Evolutionary conservation across 2,329 filamentous ascomycete species (phyloP).

Genomic region (Lachnellula arida): DNA sequence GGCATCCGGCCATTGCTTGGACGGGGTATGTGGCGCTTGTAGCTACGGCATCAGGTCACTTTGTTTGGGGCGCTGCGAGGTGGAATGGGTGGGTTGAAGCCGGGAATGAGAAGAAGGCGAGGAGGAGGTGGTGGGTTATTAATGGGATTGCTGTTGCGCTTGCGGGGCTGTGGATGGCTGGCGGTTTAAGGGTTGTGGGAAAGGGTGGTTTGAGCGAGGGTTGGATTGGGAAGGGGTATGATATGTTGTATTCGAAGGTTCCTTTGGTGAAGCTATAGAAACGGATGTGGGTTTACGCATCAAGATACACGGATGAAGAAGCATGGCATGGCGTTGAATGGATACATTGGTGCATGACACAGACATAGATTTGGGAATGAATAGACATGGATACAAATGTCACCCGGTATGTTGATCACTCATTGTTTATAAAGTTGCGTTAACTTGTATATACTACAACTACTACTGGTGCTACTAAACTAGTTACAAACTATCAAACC

Average conservation of each 20-base stretch:
- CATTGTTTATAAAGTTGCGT: no score
- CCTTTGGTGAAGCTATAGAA: constrained; percentile 50
- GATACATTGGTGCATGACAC: neutral
- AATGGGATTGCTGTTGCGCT: constrained; percentile 58
- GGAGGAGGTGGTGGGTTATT: constrained; percentile 65
- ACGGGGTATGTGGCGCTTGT: constrained; percentile 66
- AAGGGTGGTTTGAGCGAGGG: constrained; percentile 64
- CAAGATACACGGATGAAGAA: neutral
- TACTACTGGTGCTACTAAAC: no score
- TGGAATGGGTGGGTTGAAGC: constrained; percentile 66
- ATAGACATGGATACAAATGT: no score
- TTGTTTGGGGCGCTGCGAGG: constrained; percentile 79
- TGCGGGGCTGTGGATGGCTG: constrained; percentile 71
- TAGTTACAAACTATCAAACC: no score
- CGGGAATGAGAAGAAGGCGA: constrained; percentile 49
- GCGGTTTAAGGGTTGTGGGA: constrained; percentile 74
- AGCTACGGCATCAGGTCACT: constrained; percentile 65
- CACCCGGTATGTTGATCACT: no score
- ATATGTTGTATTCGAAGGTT: constrained; percentile 63
- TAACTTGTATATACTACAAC: no score
- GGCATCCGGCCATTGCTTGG: constrained; percentile 62
- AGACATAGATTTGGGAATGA: no score
- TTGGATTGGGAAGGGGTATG: constrained; percentile 78
- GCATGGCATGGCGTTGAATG: neutral
- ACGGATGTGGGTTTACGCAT: constrained; percentile 9